Evolutionary conservation across 2,329 filamentous ascomycete genomes (phyloP).

Genomic region (Aspergillus phoenicis): DNA sequence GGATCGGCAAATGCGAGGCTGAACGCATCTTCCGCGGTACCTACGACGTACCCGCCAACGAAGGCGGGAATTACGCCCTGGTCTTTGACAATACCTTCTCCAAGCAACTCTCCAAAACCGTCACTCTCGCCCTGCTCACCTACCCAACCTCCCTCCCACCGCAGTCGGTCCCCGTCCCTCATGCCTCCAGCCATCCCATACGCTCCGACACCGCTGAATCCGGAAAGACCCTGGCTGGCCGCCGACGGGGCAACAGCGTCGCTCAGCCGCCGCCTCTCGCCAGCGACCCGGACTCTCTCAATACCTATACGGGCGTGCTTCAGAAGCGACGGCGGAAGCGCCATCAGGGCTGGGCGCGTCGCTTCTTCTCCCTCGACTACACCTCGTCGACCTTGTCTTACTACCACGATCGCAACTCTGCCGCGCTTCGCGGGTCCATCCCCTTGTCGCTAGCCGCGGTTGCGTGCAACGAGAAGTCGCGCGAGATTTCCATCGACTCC

Average conservation of each 20-base stretch:
- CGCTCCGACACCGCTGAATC: constrained; percentile 55
- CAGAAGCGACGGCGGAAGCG: constrained; percentile 91
- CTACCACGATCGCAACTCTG: constrained; percentile 92
- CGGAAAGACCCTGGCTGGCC: constrained; percentile 43
- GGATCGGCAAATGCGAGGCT: constrained; percentile 94
- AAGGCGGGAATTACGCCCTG: constrained; percentile 91
- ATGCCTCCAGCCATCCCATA: constrained; percentile 44
- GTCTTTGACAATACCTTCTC: constrained; percentile 99
- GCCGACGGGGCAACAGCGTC: constrained; percentile 34
- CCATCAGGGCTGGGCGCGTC: constrained; percentile 87
- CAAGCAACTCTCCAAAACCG: constrained; percentile 90
- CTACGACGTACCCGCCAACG: constrained; percentile 72
- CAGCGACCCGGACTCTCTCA: constrained; percentile 36
- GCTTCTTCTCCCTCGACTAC: constrained; percentile 96
- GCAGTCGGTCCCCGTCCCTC: constrained; percentile 47
- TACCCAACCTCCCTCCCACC: constrained; percentile 73
- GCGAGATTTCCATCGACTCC: constrained; percentile 95
- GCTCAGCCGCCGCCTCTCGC: constrained; percentile 27
- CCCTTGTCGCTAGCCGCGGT: constrained; percentile 89
- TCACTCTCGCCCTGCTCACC: constrained; percentile 90
- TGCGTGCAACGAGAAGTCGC: constrained; percentile 80
- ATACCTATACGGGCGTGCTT: constrained; percentile 80
- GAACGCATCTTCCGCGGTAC: constrained; percentile 93
- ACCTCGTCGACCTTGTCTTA: constrained; percentile 93
- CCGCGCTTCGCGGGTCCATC: constrained; percentile 86